Conservation (phyloP, 495 filamentous ascomycete genomes). For the Recurvomyces mirabilis region DNA sequence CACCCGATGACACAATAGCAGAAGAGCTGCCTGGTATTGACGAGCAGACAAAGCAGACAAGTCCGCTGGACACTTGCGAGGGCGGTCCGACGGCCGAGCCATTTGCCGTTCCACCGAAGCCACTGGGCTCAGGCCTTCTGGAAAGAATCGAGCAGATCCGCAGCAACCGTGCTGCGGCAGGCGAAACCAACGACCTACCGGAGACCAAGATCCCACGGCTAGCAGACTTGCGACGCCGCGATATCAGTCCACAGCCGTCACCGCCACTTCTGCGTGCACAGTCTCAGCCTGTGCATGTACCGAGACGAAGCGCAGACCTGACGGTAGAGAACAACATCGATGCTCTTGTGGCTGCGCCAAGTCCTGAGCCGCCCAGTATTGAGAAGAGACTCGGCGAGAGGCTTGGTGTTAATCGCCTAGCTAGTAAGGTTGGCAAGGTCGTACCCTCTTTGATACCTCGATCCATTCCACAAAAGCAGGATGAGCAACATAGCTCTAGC, state of each 20-base stretch:
- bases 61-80: conserved; percentile 2
- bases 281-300: conserved; percentile 50
- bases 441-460: conserved; percentile 67
- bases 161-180: background rate
- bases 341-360: background rate
- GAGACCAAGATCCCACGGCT: conserved; percentile 25
- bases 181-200: background rate
- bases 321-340: conserved; percentile 8
- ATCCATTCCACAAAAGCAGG: conserved; percentile 56
- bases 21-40: background rate
- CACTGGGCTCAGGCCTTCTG: conserved; percentile 16
- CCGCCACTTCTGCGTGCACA: conserved; percentile 59
- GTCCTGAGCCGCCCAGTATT: conserved; percentile 2
- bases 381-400: conserved; percentile 27
- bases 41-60: conserved; percentile 2
- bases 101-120: conserved; percentile 15
- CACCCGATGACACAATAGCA: conserved; percentile 2
- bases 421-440: conserved; percentile 21
- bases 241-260: conserved; percentile 18
- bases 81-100: conserved; percentile 2
- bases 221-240: conserved; percentile 33
- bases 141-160: conserved; percentile 24
- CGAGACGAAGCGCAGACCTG: conserved; percentile 12
- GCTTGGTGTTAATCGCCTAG: conserved; percentile 17
- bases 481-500: conserved; percentile 43